Conservation (phyloP, 371 early-diverging fungal genomes). For the Zancudomyces culisetae region DNA sequence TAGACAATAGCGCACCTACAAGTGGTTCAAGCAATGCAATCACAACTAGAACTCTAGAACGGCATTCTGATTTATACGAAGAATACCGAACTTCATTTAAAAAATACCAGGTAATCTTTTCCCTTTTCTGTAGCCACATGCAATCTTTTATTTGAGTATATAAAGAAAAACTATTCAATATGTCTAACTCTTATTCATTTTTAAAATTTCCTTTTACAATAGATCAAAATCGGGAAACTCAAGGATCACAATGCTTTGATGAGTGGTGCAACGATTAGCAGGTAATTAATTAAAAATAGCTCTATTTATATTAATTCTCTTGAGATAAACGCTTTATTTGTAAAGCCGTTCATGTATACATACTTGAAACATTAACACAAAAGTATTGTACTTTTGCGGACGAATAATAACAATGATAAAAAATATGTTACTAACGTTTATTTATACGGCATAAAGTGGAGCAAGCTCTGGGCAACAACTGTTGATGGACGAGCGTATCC, state of each 20-base stretch:
- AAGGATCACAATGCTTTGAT: background rate
- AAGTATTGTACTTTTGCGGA: too few relatives aligned
- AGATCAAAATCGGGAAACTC: too few relatives aligned
- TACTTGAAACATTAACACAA: too few relatives aligned
- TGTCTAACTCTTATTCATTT: background rate
- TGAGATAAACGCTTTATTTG: too few relatives aligned
- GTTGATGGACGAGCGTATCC: constrained; percentile 3
- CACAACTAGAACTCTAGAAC: background rate
- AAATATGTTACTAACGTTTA: background rate
- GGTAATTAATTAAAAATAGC: background rate
- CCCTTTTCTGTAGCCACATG: background rate
- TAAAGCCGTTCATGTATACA: too few relatives aligned
- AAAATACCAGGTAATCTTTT: constrained; percentile 1
- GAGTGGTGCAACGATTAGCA: background rate
- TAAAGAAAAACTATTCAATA: background rate
- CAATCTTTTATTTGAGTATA: background rate
- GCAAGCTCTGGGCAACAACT: background rate
- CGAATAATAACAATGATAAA: background rate
- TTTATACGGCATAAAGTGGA: background rate
- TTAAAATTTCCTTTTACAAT: background rate
- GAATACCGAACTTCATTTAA: constrained; percentile 2
- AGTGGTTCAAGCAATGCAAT: background rate
- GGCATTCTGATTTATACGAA: background rate
- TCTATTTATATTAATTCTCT: background rate
- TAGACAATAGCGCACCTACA: background rate